A percentile compares a stretch with the other conserved stretches of the same genome.
Evolutionary conservation across 345 rosid genomes (phyloP).

Genomic region (Brassica incana): DNA sequence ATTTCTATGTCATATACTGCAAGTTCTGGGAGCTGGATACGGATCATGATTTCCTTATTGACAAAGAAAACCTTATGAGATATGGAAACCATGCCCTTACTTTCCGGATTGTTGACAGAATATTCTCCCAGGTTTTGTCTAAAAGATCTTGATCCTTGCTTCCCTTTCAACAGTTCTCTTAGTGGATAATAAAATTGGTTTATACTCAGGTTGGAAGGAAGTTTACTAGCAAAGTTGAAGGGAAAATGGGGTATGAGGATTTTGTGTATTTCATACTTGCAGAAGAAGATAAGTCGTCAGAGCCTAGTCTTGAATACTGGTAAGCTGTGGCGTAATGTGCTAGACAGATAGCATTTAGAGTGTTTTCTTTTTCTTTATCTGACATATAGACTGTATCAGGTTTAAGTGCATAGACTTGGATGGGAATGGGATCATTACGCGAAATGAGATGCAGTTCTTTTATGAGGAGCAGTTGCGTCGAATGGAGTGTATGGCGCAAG

Average conservation of each 20-base stretch:
- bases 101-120: conserved; percentile 87
- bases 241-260: conserved; percentile 97
- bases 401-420: conserved; percentile 95
- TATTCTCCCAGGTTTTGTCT: conserved; percentile 86
- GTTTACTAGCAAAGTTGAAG: conserved; percentile 81
- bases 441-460: conserved; percentile 88
- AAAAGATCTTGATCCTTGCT: not conserved
- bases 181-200: not conserved
- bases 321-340: conserved; percentile 28
- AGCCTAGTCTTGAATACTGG: conserved; percentile 96
- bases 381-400: conserved; percentile 47
- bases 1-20: conserved; percentile 97
- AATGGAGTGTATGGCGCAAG: conserved; percentile 99
- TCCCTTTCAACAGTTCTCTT: not conserved
- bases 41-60: conserved; percentile 92
- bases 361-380: not conserved
- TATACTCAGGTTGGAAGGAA: conserved; percentile 64
- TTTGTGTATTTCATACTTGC: conserved; percentile 88
- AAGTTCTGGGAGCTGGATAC: conserved; percentile 97
- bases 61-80: conserved; percentile 93
- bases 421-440: conserved; percentile 79
- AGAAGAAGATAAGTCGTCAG: conserved; percentile 93
- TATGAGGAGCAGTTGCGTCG: conserved; percentile 97
- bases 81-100: conserved; percentile 98
- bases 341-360: not conserved